These are phyloP conservation scores for Sonneratia caseolaris DNA, from an alignment of 345 rosid genomes.

Conservation along the genomic window DNA sequence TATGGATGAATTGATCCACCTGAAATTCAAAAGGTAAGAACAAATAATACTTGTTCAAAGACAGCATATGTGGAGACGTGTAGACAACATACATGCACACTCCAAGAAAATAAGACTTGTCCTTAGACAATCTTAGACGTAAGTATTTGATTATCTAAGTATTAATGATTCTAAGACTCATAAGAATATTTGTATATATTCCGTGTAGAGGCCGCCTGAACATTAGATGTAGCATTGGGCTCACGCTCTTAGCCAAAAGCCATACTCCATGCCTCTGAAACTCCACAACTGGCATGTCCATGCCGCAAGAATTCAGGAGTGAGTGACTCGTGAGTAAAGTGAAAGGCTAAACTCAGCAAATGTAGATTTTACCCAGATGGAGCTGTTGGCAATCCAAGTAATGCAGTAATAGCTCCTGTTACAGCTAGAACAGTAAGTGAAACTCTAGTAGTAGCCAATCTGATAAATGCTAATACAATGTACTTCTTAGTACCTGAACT, in stretches of 20 bases:
- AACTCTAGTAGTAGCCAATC: background rate
- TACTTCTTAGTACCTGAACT: conserved; percentile 35
- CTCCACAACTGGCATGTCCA: conserved; percentile 92
- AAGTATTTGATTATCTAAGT: background rate
- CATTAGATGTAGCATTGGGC: conserved; percentile 7
- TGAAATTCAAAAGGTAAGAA: conserved; percentile 13
- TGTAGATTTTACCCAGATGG: conserved; percentile 58
- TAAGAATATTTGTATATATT: conserved; percentile 8
- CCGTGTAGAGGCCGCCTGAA: no score
- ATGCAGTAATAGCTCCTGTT: conserved; percentile 61
- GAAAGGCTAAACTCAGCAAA: background rate
- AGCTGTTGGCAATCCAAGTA: conserved; percentile 92
- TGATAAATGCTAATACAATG: background rate
- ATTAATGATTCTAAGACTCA: background rate
- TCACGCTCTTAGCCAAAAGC: conserved; percentile 83
- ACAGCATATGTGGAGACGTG: background rate
- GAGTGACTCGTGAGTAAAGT: background rate
- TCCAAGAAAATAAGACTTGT: background rate
- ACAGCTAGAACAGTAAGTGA: background rate
- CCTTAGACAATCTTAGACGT: background rate
- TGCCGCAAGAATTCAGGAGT: conserved; percentile 27
- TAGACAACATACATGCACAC: background rate
- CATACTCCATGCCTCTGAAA: conserved; percentile 75
- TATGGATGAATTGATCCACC: conserved; percentile 80
- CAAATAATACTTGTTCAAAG: background rate